Conservation (phyloP, 768 basidiomycete species). For the Suillus subaureus region DNA sequence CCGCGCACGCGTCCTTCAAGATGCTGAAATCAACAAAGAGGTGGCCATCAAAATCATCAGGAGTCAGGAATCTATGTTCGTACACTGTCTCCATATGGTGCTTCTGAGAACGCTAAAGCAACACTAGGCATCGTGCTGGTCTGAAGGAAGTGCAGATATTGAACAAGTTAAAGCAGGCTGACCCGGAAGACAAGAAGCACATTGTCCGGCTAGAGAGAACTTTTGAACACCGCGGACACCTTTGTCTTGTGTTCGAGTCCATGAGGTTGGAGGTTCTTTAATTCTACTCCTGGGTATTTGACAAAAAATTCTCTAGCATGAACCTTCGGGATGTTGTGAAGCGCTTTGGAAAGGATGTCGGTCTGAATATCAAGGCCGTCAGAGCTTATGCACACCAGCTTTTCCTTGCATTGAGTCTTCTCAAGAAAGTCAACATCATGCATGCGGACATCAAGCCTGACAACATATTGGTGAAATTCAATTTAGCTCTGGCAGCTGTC, state of each 20-base stretch:
- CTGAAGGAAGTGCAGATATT: conserved; percentile 90
- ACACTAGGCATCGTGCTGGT: conserved; percentile 87
- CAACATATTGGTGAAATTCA: conserved; percentile 82
- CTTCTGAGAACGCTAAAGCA: conserved; percentile 9
- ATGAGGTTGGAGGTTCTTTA: conserved; percentile 62
- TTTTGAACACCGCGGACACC: conserved; percentile 96
- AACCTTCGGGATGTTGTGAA: conserved; percentile 98
- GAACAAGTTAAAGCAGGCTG: conserved; percentile 82
- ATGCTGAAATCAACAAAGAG: conserved; percentile 63
- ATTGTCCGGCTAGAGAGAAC: conserved; percentile 90
- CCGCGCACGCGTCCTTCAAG: conserved; percentile 79
- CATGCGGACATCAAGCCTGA: conserved; percentile 99
- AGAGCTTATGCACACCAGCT: conserved; percentile 98
- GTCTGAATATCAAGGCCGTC: conserved; percentile 95
- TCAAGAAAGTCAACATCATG: conserved; percentile 91
- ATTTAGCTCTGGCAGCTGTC: conserved; percentile 16
- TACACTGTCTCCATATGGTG: conserved; percentile 20
- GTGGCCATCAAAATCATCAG: conserved; percentile 98
- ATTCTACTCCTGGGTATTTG: conserved; percentile 1
- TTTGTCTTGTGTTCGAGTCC: conserved; percentile 95
- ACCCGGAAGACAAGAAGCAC: conserved; percentile 97
- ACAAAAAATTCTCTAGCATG: conserved; percentile 60
- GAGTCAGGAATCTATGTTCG: conserved; percentile 95
- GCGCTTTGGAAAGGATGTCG: conserved; percentile 97
- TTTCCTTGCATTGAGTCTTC: conserved; percentile 81